Conservation (phyloP, 2,329 filamentous ascomycete species). For the Pestalotiopsis sp. region DNA sequence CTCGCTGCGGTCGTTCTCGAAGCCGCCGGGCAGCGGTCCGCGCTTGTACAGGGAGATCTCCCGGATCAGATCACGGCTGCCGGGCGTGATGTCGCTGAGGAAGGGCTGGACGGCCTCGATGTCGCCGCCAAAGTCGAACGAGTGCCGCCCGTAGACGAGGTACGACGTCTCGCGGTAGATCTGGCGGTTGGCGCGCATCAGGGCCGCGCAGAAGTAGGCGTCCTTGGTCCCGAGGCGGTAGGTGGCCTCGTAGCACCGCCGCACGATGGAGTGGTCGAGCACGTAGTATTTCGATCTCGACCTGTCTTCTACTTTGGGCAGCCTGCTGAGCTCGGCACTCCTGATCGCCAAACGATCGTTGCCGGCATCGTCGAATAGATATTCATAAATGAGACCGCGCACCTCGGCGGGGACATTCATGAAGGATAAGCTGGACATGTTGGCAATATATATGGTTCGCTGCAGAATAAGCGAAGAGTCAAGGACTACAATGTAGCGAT, state of each 20-base stretch:
- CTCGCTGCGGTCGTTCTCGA: conserved; percentile 57
- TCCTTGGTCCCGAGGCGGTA: conserved; percentile 50
- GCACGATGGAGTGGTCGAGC: conserved; percentile 39
- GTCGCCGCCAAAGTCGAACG: conserved; percentile 61
- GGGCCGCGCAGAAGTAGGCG: conserved; percentile 40
- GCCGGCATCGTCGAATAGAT: conserved; percentile 44
- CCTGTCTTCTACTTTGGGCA: conserved; percentile 22
- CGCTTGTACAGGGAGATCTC: conserved; percentile 58
- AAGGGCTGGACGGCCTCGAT: conserved; percentile 64
- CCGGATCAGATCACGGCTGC: conserved; percentile 47
- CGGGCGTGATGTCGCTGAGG: conserved; percentile 55
- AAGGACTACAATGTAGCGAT: neutral
- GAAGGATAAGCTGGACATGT: neutral
- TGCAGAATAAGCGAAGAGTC: neutral
- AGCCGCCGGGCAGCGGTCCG: conserved; percentile 48
- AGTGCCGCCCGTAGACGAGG: conserved; percentile 56
- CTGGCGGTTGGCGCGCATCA: conserved; percentile 47
- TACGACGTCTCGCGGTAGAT: conserved; percentile 58
- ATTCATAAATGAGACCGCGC: conserved; percentile 44
- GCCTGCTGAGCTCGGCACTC: conserved; percentile 27
- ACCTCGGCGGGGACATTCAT: conserved; percentile 42
- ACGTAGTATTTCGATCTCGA: conserved; percentile 42
- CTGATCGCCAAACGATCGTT: conserved; percentile 40
- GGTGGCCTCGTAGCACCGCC: conserved; percentile 52
- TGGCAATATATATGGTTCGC: neutral